These are phyloP conservation scores for Geotrichum restrictum DNA, from an alignment of 1,139 yeast genomes.

Conservation along the genomic window DNA sequence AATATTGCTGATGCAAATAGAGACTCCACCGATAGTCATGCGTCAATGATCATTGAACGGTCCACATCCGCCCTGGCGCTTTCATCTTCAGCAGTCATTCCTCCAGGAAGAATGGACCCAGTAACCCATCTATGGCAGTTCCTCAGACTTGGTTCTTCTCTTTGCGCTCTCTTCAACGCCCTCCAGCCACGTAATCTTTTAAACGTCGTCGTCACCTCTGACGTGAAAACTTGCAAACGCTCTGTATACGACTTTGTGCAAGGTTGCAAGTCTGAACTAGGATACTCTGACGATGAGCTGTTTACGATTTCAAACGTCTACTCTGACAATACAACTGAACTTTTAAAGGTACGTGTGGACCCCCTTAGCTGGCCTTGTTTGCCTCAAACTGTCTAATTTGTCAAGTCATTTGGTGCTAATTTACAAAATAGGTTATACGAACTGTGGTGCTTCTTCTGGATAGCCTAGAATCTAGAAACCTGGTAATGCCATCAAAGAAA, in stretches of 20 bases:
- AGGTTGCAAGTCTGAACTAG: constrained; percentile 76
- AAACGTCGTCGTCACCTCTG: constrained; percentile 47
- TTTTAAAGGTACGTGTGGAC: constrained; percentile 50
- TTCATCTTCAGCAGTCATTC: constrained; percentile 22
- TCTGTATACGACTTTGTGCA: constrained; percentile 85
- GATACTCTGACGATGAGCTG: constrained; percentile 72
- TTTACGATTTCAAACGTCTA: constrained; percentile 90
- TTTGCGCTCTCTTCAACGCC: constrained; percentile 76
- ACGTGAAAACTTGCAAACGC: constrained; percentile 78
- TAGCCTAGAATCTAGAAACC: constrained; percentile 30
- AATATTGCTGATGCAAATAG: constrained; percentile 11
- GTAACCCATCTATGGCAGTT: constrained; percentile 86
- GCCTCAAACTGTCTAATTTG: neutral
- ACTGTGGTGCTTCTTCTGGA: constrained; percentile 65
- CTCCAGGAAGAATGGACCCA: constrained; percentile 58
- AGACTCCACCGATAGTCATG: constrained; percentile 17
- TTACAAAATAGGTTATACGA: constrained; percentile 46
- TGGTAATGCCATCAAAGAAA: constrained; percentile 22
- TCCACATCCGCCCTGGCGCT: constrained; percentile 15
- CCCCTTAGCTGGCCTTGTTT: no score
- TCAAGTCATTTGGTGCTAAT: neutral
- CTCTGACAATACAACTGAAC: constrained; percentile 73
- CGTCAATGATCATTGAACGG: constrained; percentile 11
- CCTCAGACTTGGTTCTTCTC: constrained; percentile 88
- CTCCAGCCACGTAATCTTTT: constrained; percentile 40